phyloP scores from a whole-genome alignment of 169 alveolate genomes.

The Plasmodium falciparum region DNA sequence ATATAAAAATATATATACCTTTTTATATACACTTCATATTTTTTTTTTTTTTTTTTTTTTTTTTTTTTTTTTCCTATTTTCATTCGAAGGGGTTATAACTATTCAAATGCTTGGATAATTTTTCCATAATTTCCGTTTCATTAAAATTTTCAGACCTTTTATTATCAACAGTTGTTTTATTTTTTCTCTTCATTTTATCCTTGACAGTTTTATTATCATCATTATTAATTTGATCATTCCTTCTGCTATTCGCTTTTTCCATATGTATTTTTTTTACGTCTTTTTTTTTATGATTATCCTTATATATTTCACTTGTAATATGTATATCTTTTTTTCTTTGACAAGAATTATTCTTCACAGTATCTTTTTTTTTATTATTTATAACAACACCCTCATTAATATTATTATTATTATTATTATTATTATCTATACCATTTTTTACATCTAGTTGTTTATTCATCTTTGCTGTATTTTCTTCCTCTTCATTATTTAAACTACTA shows the following conservation, averaged over 20 bases:
- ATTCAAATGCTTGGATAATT: constrained; percentile 48
- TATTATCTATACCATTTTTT: not conserved
- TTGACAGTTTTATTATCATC: not conserved
- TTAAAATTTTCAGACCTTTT: constrained; percentile 16
- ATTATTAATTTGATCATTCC: not conserved
- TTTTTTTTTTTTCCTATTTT: not conserved
- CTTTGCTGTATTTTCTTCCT: not conserved
- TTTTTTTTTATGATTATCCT: not conserved
- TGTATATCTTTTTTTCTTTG: too few species aligned
- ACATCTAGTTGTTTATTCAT: not conserved
- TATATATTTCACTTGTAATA: too few species aligned
- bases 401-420: constrained; percentile 8
- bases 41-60: not conserved
- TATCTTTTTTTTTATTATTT: not conserved
- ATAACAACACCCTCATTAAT: not conserved
- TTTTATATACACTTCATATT: too few species aligned
- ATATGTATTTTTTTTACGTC: not conserved
- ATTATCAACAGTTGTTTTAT: not conserved
- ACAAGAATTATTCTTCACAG: not conserved
- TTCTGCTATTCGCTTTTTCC: not conserved
- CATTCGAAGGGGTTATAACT: constrained; percentile 65
- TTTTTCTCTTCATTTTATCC: too few species aligned
- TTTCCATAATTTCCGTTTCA: constrained; percentile 58
- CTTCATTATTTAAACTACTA: not conserved
- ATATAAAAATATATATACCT: too few species aligned